Percentiles rank a stretch among this genome's conserved stretches.
Evolutionary conservation across 2,329 filamentous ascomycete species (phyloP).

Genomic region (Botrytis byssoidea): DNA sequence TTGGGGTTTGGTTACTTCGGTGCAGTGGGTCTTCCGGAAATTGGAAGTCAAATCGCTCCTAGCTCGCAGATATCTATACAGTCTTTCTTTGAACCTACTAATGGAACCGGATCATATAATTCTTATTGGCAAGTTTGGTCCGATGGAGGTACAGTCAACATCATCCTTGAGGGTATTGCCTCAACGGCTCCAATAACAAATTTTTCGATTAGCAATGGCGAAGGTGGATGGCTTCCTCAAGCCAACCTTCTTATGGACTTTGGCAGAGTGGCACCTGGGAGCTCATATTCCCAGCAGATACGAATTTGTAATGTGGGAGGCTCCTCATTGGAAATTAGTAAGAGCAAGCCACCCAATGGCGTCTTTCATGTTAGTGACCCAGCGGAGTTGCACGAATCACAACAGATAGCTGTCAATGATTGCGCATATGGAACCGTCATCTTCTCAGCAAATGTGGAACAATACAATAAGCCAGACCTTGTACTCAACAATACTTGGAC

Average conservation of each 20-base stretch:
- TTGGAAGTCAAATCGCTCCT: conserved; percentile 34
- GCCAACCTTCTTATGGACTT: conserved; percentile 32
- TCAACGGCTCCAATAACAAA: conserved; percentile 36
- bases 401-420: conserved; percentile 32
- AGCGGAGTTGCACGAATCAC: conserved; percentile 36
- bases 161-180: conserved; percentile 36
- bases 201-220: conserved; percentile 37
- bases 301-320: conserved; percentile 39
- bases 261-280: conserved; percentile 35
- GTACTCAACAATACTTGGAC: conserved; percentile 39
- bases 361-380: conserved; percentile 30
- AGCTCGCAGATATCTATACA: conserved; percentile 32
- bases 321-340: conserved; percentile 36
- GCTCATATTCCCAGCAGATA: conserved; percentile 31
- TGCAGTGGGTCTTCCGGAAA: conserved; percentile 30
- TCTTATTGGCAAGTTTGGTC: conserved; percentile 37
- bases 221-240: conserved; percentile 38
- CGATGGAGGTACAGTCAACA: conserved; percentile 35
- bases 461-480: conserved; percentile 32
- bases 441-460: conserved; percentile 32
- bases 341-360: conserved; percentile 38
- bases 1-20: conserved; percentile 30
- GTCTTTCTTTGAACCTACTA: conserved; percentile 36
- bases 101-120: conserved; percentile 36
- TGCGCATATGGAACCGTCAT: conserved; percentile 37